phyloP scores from a whole-genome alignment of 345 rosid species.

The Crucihimalaya himalaica region DNA sequence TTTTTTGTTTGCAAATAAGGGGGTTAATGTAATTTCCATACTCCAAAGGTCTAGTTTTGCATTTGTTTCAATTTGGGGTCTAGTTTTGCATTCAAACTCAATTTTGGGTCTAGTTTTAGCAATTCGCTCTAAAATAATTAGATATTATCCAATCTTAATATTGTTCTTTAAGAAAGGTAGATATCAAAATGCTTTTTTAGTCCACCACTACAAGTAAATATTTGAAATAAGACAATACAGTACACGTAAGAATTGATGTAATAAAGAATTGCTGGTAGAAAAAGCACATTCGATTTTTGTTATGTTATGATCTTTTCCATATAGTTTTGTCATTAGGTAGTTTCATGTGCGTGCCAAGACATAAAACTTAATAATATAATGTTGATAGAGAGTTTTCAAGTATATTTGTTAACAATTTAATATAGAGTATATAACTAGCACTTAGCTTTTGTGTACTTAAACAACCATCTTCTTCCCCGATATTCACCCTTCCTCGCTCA shows the following conservation, averaged over 20 bases:
- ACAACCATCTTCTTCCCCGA: conserved; percentile 21
- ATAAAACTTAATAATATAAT: background rate
- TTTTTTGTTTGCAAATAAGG: too few relatives aligned
- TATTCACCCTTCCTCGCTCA: background rate
- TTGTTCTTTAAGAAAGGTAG: background rate
- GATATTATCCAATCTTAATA: background rate
- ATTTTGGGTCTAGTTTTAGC: too few relatives aligned
- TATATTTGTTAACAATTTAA: background rate
- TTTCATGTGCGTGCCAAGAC: background rate
- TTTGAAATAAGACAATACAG: background rate
- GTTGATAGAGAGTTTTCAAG: background rate
- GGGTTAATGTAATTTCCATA: too few relatives aligned
- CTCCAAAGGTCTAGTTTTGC: too few relatives aligned
- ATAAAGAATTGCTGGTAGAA: background rate
- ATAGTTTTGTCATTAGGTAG: background rate
- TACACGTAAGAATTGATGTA: background rate
- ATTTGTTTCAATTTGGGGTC: too few relatives aligned
- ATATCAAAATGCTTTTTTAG: conserved; percentile 1
- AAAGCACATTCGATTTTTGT: background rate
- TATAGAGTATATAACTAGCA: background rate
- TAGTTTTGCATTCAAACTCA: too few relatives aligned
- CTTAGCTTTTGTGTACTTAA: background rate
- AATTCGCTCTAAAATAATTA: too few relatives aligned
- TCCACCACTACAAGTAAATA: background rate
- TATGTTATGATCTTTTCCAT: background rate